Evolutionary conservation across 495 filamentous ascomycete species (phyloP).

Genomic region (Umbilicaria muhlenbergii): DNA sequence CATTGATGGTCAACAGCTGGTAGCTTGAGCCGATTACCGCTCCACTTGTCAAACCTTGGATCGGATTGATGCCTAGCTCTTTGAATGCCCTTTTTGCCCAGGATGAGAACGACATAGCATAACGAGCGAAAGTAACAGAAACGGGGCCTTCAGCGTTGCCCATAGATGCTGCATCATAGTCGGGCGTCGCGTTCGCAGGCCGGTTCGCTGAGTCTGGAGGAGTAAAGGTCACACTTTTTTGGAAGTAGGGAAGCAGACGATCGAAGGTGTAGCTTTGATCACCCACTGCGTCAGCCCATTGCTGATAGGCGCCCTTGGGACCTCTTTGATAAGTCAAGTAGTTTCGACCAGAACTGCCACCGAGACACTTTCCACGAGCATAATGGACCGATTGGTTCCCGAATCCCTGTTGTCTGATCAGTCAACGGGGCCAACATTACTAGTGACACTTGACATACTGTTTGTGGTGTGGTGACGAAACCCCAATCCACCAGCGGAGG

Average conservation of each 20-base stretch:
- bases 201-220: constrained; percentile 25
- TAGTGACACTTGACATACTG: constrained; percentile 4
- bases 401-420: constrained; percentile 13
- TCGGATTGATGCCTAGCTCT: constrained; percentile 19
- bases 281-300: constrained; percentile 41
- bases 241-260: constrained; percentile 35
- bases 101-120: constrained; percentile 25
- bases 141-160: constrained; percentile 27
- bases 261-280: constrained; percentile 39
- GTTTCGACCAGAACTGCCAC: constrained; percentile 14
- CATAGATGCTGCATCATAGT: constrained; percentile 25
- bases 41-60: constrained; percentile 21
- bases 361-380: constrained; percentile 16
- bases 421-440: not conserved
- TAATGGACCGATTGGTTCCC: constrained; percentile 24
- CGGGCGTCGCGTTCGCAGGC: constrained; percentile 27
- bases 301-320: constrained; percentile 25
- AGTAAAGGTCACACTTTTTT: constrained; percentile 35
- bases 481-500: constrained; percentile 32
- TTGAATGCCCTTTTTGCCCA: constrained; percentile 19
- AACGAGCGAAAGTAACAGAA: constrained; percentile 23
- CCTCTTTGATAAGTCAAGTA: constrained; percentile 18
- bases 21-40: constrained; percentile 15
- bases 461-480: constrained; percentile 23
- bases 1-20: constrained; percentile 11